Base-by-base conservation (phyloP, 768 basidiomycete species). In the Xerocomellus chrysenteron region DNA sequence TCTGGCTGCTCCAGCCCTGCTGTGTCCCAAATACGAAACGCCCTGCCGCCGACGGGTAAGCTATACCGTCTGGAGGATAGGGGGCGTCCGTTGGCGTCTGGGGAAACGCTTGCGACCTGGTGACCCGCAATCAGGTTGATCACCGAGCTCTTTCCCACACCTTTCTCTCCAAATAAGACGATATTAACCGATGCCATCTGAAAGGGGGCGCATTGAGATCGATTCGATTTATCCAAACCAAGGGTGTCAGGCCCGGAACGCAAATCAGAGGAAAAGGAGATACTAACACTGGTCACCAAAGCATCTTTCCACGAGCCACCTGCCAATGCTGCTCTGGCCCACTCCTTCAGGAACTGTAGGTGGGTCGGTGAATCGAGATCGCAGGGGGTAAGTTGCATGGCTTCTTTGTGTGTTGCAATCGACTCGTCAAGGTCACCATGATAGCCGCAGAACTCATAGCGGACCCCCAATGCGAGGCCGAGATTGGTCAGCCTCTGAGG, bases 71-170 rank as follows among this genome's bases (percentile, higher is more conserved):
- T 60, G 50, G 58, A 69, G 7, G 65, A 40, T 21, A 78, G 59
- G 0, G 79, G 78, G 47, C 71, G 71, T 0, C 75, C 76, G 0
- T 56, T 30, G 3, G 70, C 64, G 3, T 66, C 59, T 21, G 63
- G 46, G 21, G 70, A 68, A 50, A 63, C 36, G 16, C 39, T 45
- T 2, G 68, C 68, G 37, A 68, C 43, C 1, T 36, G n/a, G 19
- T 16, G 21, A 21, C 21, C 21, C 21, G 21, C 21, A 21, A 21
- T 21, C 21, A 21, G 21, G 21, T 21, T 21, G 21, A 21, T 21
- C 21, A 21, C 56, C 0, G 68, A 70, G 53, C 66, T 72, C 59
- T 68, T 72, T 32, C 69, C 69, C 0, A 65, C 55, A 21, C 21
- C 21, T 21, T 21, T 21, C 21, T 21, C 21, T 21, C 21, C 21